Conservation (phyloP, 179 eudicot species). For the Beta lomatogona region DNA sequence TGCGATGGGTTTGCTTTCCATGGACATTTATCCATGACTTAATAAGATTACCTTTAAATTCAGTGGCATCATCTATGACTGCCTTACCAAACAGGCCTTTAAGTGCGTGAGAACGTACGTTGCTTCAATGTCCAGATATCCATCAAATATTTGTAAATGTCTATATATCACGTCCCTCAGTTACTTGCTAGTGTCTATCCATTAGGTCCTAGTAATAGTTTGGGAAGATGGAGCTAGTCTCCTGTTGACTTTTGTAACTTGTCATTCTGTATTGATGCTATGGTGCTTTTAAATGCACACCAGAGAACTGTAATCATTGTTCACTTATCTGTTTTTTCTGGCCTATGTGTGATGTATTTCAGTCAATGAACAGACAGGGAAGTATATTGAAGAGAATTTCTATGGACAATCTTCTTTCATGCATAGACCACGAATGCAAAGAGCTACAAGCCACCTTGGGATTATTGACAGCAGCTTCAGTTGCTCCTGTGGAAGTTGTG, state of each 20-base stretch:
- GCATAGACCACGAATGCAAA: constrained; percentile 55
- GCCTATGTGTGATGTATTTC: constrained; percentile 34
- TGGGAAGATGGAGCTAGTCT: neutral
- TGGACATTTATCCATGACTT: too few relatives aligned
- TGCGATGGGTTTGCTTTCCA: too few relatives aligned
- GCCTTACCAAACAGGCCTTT: too few relatives aligned
- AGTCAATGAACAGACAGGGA: constrained; percentile 45
- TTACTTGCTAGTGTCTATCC: neutral
- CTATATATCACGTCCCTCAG: neutral
- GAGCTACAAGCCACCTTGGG: constrained; percentile 51
- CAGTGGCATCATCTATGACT: too few relatives aligned
- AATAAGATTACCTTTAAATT: too few relatives aligned
- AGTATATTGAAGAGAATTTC: constrained; percentile 40
- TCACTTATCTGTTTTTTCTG: neutral
- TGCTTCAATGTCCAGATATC: neutral
- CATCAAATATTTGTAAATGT: neutral
- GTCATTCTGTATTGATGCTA: neutral
- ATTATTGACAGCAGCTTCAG: constrained; percentile 48
- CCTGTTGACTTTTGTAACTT: neutral
- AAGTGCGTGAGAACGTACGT: neutral
- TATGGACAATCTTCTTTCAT: constrained; percentile 50
- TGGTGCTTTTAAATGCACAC: neutral
- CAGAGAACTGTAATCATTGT: neutral
- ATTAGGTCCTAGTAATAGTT: constrained; percentile 10
- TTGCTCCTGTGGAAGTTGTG: constrained; percentile 57